Conservation (phyloP, 148 eudicot genomes). For the Pouteria glomerata region DNA sequence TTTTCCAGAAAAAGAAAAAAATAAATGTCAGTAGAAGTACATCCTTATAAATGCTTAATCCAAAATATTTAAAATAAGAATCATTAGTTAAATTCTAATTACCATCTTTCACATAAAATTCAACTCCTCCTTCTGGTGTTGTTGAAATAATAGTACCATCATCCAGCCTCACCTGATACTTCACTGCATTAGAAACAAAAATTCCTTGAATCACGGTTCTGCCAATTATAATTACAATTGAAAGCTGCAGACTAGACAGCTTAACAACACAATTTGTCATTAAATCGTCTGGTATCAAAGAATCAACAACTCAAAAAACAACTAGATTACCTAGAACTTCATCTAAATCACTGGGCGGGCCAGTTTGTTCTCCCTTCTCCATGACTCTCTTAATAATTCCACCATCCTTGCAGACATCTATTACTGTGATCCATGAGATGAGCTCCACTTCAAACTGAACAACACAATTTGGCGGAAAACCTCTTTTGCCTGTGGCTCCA, state of each 20-base stretch:
- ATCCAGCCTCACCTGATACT: constrained; percentile 33
- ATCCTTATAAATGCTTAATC: not conserved
- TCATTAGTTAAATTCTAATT: not conserved
- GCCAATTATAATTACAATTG: not conserved
- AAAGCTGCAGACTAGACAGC: not conserved
- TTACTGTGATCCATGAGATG: constrained; percentile 52
- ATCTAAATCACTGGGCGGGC: constrained; percentile 60
- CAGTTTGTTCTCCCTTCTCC: constrained; percentile 40
- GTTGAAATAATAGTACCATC: constrained; percentile 43
- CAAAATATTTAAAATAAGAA: not conserved
- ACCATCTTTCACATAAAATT: constrained; percentile 60
- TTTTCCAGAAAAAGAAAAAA: not conserved
- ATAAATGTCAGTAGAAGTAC: not conserved
- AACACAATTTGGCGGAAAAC: constrained; percentile 32
- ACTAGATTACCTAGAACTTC: constrained; percentile 54
- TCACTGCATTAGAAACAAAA: constrained; percentile 31
- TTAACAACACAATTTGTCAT: not conserved
- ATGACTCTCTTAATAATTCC: constrained; percentile 55
- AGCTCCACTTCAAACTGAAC: constrained; percentile 56
- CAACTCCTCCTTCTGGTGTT: constrained; percentile 42
- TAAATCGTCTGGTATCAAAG: not conserved
- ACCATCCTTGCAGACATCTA: constrained; percentile 67
- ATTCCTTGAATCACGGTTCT: not conserved
- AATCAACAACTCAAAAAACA: not conserved
- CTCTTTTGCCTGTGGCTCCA: constrained; percentile 27